Evolutionary conservation across 345 rosid genomes (phyloP).

Genomic region (Gossypium anomalum): DNA sequence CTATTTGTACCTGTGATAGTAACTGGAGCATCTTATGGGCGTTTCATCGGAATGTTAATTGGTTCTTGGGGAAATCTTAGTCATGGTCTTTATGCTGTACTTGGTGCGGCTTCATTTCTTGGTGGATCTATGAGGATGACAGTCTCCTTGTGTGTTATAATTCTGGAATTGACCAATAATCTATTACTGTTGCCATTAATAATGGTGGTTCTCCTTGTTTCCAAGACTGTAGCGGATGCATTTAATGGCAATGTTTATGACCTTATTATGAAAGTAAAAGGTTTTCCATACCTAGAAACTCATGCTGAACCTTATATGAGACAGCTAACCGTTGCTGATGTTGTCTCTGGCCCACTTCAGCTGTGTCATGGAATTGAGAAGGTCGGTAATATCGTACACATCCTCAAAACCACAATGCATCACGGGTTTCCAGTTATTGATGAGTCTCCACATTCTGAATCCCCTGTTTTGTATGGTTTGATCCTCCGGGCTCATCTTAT

Average conservation of each 20-base stretch:
- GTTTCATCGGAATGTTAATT: slow-evolving; percentile 73
- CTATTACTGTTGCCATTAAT: slow-evolving; percentile 79
- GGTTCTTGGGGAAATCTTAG: slow-evolving; percentile 56
- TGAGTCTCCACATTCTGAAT: slow-evolving; percentile 41
- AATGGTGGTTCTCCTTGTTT: slow-evolving; percentile 90
- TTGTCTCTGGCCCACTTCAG: slow-evolving; percentile 80
- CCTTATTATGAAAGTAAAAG: slow-evolving; percentile 85
- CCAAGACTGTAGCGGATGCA: slow-evolving; percentile 92
- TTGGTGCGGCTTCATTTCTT: slow-evolving; percentile 92
- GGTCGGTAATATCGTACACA: slow-evolving; percentile 63
- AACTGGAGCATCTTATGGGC: slow-evolving; percentile 85
- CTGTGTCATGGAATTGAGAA: slow-evolving; percentile 70
- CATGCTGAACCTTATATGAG: slow-evolving; percentile 94
- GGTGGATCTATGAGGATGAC: slow-evolving; percentile 98
- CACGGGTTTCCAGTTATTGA: slow-evolving; percentile 85
- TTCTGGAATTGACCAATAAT: slow-evolving; percentile 85
- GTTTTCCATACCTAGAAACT: slow-evolving; percentile 76
- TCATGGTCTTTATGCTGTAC: slow-evolving; percentile 85
- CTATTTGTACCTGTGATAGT: slow-evolving; percentile 89
- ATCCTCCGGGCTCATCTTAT: slow-evolving; percentile 79
- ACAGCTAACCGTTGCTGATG: slow-evolving; percentile 72
- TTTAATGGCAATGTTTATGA: slow-evolving; percentile 75
- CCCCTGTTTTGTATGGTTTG: slow-evolving; percentile 59
- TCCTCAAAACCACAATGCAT: slow-evolving; percentile 67
- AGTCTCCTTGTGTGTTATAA: slow-evolving; percentile 77